Evolutionary conservation across 163 green algal species (phyloP).

Genomic region (Trebouxia gelatinosa): DNA sequence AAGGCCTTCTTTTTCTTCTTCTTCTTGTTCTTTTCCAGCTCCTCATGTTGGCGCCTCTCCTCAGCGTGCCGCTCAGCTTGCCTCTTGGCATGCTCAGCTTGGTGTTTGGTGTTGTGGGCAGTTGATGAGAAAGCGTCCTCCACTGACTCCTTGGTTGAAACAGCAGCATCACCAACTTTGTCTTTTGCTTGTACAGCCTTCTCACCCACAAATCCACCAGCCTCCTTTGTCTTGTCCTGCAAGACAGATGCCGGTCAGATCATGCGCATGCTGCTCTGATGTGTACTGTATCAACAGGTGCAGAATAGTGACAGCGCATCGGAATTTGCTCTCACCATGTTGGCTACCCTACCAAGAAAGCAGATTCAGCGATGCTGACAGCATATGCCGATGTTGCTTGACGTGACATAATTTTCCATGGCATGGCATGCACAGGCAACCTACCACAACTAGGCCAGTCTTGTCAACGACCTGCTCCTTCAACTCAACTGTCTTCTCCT

Average conservation of each 20-base stretch:
- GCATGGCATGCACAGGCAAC: not conserved
- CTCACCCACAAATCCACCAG: not conserved
- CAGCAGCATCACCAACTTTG: not conserved
- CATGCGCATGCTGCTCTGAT: not conserved
- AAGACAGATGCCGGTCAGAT: not conserved
- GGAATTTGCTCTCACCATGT: not conserved
- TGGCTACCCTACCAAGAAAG: not conserved
- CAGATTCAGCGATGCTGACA: not conserved
- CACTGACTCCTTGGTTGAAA: slow-evolving; percentile 19
- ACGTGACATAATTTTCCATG: not conserved
- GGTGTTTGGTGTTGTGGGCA: not conserved
- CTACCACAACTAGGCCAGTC: slow-evolving; percentile 7
- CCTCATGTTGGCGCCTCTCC: not conserved
- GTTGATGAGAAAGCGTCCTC: slow-evolving; percentile 8
- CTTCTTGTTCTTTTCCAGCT: slow-evolving; percentile 8
- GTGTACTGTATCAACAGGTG: not conserved
- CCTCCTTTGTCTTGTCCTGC: slow-evolving; percentile 27
- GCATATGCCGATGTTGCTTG: not conserved
- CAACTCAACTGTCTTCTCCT: slow-evolving; percentile 21
- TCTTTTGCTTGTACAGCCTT: not conserved
- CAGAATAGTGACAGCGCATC: not conserved
- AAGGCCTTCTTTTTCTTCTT: slow-evolving; percentile 21
- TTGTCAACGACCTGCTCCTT: slow-evolving; percentile 13
- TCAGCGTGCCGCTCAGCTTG: slow-evolving; percentile 3
- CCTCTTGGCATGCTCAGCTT: not conserved